These are phyloP conservation scores for Fusarium citri DNA, from an alignment of 2,329 filamentous ascomycete genomes.

Conservation along the genomic window DNA sequence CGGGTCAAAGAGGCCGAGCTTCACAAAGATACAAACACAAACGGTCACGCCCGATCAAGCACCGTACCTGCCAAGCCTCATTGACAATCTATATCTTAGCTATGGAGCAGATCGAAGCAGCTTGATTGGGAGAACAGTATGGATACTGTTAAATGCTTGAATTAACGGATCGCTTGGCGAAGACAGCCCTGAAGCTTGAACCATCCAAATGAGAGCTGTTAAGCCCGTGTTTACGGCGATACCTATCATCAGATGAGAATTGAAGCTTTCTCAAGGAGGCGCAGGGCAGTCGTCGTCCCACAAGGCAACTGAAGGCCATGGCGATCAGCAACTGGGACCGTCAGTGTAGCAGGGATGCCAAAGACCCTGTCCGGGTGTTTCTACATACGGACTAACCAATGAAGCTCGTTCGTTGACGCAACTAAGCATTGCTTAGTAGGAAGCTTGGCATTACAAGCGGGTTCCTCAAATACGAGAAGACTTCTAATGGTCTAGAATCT, in stretches of 20 bases:
- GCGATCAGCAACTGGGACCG: conserved; percentile 27
- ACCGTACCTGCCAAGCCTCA: conserved; percentile 25
- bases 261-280: conserved; percentile 19
- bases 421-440: conserved; percentile 14
- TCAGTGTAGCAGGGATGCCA: conserved; percentile 4
- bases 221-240: not conserved
- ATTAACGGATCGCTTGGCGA: not conserved
- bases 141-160: not conserved
- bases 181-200: not conserved
- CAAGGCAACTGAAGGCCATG: conserved; percentile 18
- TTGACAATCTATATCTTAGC: not conserved
- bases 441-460: conserved; percentile 16
- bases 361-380: conserved; percentile 23
- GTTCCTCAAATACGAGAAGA: conserved; percentile 24
- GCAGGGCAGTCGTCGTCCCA: conserved; percentile 14
- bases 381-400: conserved; percentile 28
- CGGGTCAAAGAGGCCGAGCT: conserved; percentile 15
- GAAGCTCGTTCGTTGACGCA: not conserved
- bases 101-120: not conserved
- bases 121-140: not conserved
- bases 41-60: not conserved
- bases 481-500: conserved; percentile 24
- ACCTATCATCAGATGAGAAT: conserved; percentile 9
- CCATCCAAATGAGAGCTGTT: not conserved
- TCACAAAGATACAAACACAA: conserved; percentile 1